Percentiles rank a stretch among this genome's conserved stretches.
Evolutionary conservation across 2,329 filamentous ascomycete genomes (phyloP).

Genomic region (Talaromyces verruculosus): DNA sequence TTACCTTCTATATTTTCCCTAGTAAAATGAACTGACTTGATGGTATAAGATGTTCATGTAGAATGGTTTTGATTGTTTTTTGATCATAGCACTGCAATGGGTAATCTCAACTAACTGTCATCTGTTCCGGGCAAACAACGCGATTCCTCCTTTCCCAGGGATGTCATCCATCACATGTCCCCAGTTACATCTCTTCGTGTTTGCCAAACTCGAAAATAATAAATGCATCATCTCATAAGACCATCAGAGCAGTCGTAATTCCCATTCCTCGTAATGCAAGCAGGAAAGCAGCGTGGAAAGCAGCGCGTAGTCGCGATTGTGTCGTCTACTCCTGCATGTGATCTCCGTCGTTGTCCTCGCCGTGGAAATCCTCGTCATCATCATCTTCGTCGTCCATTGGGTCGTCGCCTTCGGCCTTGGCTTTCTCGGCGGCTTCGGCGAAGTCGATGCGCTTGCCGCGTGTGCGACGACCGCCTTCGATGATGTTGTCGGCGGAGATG

Average conservation of each 20-base stretch:
- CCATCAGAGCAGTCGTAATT: not conserved
- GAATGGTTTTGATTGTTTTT: too few species aligned
- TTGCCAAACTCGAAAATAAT: not conserved
- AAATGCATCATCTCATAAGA: not conserved
- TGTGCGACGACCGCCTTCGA: constrained; percentile 74
- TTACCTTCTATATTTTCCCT: not conserved
- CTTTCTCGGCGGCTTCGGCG: constrained; percentile 80
- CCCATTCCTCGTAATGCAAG: not conserved
- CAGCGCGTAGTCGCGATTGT: not conserved
- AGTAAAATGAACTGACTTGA: not conserved
- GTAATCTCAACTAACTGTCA: not conserved
- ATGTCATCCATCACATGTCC: not conserved
- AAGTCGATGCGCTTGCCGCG: constrained; percentile 92
- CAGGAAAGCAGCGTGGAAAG: not conserved
- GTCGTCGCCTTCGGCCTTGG: constrained; percentile 73
- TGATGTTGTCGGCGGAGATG: constrained; percentile 87
- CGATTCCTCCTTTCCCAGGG: not conserved
- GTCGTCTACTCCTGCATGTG: constrained; percentile 42
- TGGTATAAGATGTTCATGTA: not conserved
- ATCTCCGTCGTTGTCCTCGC: constrained; percentile 35
- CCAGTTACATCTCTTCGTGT: not conserved
- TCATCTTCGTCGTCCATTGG: constrained; percentile 63
- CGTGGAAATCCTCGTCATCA: constrained; percentile 45
- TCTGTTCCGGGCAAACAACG: not conserved
- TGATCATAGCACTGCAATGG: constrained; percentile 2